Evolutionary conservation across 768 basidiomycete species (phyloP).

Genomic region (Lactarius trivialis): DNA sequence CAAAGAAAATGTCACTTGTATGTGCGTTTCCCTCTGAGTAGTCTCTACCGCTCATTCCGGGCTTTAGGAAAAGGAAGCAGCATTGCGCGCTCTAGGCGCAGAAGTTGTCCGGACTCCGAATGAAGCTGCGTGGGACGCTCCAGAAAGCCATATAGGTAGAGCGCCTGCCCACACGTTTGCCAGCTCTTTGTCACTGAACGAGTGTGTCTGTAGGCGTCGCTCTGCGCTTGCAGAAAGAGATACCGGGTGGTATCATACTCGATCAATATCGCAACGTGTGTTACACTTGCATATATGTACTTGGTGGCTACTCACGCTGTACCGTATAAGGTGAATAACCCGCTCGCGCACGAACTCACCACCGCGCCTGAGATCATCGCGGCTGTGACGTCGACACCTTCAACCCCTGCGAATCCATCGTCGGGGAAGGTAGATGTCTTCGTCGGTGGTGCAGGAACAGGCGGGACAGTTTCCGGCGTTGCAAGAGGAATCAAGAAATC

Average conservation of each 20-base stretch:
- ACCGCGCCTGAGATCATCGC: constrained; percentile 92
- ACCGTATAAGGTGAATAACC: constrained; percentile 61
- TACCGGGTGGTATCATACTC: constrained; percentile 81
- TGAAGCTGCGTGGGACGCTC: constrained; percentile 81
- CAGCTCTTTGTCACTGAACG: constrained; percentile 73
- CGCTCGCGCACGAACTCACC: constrained; percentile 81
- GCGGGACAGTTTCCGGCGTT: constrained; percentile 89
- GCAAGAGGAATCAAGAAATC: constrained; percentile 72
- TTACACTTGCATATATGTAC: constrained; percentile 10
- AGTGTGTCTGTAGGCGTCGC: constrained; percentile 68
- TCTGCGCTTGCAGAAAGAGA: constrained; percentile 62
- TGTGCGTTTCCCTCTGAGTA: constrained; percentile 21
- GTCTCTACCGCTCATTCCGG: not conserved
- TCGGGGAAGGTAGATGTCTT: constrained; percentile 75
- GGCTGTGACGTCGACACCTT: constrained; percentile 60
- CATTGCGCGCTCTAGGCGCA: constrained; percentile 86
- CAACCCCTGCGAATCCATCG: constrained; percentile 49
- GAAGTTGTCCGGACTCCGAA: constrained; percentile 93
- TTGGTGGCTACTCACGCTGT: constrained; percentile 11
- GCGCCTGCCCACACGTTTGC: constrained; percentile 27
- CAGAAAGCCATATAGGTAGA: constrained; percentile 89
- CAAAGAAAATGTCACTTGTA: constrained; percentile 90
- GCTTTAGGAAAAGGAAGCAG: constrained; percentile 81
- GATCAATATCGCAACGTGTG: constrained; percentile 84
- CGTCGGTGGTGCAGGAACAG: constrained; percentile 86